Percentiles rank a stretch among this genome's conserved stretches.
phyloP scores from a whole-genome alignment of 139 green algal species.

The Closterium sp. region DNA sequence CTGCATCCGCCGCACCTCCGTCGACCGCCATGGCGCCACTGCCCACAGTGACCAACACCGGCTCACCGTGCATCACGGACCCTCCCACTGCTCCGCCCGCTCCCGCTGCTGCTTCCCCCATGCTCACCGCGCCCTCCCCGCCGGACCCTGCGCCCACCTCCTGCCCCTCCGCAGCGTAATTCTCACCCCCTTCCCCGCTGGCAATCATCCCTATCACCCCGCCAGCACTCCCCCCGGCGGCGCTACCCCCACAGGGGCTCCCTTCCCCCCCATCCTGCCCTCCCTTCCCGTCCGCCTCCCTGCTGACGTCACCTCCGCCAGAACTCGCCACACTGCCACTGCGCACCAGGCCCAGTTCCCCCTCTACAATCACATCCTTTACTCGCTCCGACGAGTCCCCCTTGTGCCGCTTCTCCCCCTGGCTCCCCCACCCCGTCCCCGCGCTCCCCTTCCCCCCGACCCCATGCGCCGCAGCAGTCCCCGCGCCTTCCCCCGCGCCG shows the following conservation, averaged over 20 bases:
- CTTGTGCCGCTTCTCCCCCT: neutral
- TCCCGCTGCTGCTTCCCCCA: neutral
- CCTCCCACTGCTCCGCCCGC: too few relatives aligned
- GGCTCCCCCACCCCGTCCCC: neutral
- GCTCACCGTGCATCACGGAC: neutral
- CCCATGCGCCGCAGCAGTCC: neutral
- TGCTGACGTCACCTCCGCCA: neutral
- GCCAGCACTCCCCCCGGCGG: neutral
- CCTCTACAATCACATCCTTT: neutral
- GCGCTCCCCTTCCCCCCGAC: neutral
- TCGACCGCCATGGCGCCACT: neutral
- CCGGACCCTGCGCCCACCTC: neutral
- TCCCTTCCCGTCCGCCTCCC: neutral
- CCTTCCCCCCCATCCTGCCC: slow-evolving; percentile 1
- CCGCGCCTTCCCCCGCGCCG: neutral
- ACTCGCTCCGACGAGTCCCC: neutral
- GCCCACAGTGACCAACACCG: neutral
- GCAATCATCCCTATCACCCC: neutral
- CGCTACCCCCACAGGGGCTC: neutral
- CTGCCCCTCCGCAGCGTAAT: neutral
- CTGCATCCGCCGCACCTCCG: neutral
- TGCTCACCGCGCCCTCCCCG: neutral
- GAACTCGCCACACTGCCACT: neutral
- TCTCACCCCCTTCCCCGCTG: neutral
- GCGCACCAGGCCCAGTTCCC: neutral